A percentile compares a stretch with the other conserved stretches of the same genome.
phyloP scores from a whole-genome alignment of 805 yeast species.

The Suhomyces faveliae region DNA sequence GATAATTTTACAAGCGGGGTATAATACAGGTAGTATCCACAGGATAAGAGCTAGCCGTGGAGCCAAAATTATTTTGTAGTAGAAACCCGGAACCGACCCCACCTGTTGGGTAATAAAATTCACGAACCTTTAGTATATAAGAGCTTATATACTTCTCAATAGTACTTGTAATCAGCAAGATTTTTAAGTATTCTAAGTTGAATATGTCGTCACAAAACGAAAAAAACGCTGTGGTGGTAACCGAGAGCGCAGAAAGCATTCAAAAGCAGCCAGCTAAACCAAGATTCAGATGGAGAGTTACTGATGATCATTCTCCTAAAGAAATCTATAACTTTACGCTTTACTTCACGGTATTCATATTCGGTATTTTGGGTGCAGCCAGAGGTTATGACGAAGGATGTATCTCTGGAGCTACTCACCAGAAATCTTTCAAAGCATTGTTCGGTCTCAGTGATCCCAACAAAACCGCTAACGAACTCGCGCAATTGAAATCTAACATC shows the following conservation, averaged over 20 bases:
- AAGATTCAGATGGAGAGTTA: conserved; percentile 21
- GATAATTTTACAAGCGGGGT: background rate
- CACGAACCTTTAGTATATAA: too few relatives aligned
- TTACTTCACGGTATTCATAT: conserved; percentile 44
- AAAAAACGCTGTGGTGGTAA: background rate
- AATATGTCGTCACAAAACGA: background rate
- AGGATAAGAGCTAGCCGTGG: background rate
- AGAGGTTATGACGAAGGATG: conserved; percentile 60
- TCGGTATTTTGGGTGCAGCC: conserved; percentile 56
- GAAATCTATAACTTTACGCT: conserved; percentile 49
- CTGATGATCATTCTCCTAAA: conserved; percentile 36
- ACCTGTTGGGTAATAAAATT: background rate
- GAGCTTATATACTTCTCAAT: too few relatives aligned
- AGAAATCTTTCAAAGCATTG: conserved; percentile 37
- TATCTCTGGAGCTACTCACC: conserved; percentile 46
- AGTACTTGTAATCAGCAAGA: background rate
- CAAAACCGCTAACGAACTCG: conserved; percentile 35
- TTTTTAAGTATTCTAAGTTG: background rate
- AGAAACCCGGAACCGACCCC: background rate
- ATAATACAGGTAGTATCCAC: background rate
- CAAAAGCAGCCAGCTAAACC: conserved; percentile 3
- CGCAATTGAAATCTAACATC: conserved; percentile 51
- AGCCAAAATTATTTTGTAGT: background rate
- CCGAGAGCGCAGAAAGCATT: background rate
- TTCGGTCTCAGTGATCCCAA: conserved; percentile 46